These are phyloP conservation scores for Prorocentrum cordatum DNA, from an alignment of 169 alveolate species.

Conservation along the genomic window DNA sequence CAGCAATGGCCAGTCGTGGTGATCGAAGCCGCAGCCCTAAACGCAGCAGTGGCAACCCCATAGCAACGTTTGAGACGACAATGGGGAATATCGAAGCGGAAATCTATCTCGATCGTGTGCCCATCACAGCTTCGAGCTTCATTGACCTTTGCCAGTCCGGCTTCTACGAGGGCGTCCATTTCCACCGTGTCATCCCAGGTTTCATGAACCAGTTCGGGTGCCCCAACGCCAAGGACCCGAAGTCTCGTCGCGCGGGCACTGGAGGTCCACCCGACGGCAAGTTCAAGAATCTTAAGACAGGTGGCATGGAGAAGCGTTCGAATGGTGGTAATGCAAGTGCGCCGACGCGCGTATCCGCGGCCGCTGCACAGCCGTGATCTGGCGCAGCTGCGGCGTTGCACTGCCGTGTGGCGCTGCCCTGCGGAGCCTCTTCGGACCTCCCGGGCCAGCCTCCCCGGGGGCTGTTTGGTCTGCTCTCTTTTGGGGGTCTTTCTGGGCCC, in stretches of 20 bases:
- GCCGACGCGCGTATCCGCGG: too few species aligned
- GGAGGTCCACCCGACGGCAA: slow-evolving; percentile 65
- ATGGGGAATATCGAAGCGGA: slow-evolving; percentile 24
- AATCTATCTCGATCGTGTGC: neutral
- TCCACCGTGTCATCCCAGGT: slow-evolving; percentile 62
- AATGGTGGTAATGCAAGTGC: too few species aligned
- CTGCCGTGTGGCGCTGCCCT: too few species aligned
- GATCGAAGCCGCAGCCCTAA: too few species aligned
- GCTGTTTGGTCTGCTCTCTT: too few species aligned
- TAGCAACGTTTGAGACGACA: slow-evolving; percentile 37
- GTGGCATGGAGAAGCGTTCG: neutral
- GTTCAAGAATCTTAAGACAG: slow-evolving; percentile 35
- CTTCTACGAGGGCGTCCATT: slow-evolving; percentile 66
- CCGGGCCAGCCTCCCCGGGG: too few species aligned
- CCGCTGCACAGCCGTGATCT: too few species aligned
- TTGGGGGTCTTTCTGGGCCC: too few species aligned
- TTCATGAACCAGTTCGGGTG: slow-evolving; percentile 69
- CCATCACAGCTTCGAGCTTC: slow-evolving; percentile 53
- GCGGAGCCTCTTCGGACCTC: too few species aligned
- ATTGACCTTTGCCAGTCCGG: slow-evolving; percentile 34
- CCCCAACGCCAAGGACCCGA: slow-evolving; percentile 50
- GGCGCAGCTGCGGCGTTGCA: too few species aligned
- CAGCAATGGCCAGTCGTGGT: too few species aligned
- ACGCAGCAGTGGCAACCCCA: too few species aligned
- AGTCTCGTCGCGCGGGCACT: slow-evolving; percentile 25